Base-by-base conservation (phyloP, 2,329 filamentous ascomycete genomes). In the Penicillium decumbens region DNA sequence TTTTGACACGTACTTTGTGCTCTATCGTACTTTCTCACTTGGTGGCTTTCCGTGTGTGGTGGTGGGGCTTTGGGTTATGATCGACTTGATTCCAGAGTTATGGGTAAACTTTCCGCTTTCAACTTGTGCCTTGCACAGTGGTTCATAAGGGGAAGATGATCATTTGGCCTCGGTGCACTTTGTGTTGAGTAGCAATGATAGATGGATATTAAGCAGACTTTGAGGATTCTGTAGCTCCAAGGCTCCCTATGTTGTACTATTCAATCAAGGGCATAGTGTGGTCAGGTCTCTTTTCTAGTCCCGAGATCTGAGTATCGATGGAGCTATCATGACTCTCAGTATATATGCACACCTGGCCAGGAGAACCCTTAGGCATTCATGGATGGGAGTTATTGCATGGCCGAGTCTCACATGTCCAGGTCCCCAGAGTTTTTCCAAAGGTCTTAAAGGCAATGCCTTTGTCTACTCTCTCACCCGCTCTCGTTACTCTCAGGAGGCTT, bases 1-100 rank as follows among this genome's bases (percentile, higher is more conserved):
- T 37, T 24, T 56, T 54, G 51, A 54, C 47, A 51, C 43, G 54
- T 56, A 51, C 54, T 52, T 56, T 48, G 30, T 35, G 23, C 45
- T 6, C 24, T 44, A 35, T 50, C 32, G 54, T 55, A 59, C 56
- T 59, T 44, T 55, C 12, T 41, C 10, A 8, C 27, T 10, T 28
- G 27, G 27, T 2, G 8, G 13, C 40, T 49, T 32, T 44, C 46
- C 54, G 49, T 47, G 45, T 49, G 49, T 45, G 51, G 3, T 45
- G 51, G 3, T 6, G 46, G 30, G 41, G 15, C 41, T 51, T 41
- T 43, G 27, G 42, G 38, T 37, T 37, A 4, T 37, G 38, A 40
- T 40, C 38, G 9, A 12, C 38, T 27, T 40, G 38, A 20, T 40
- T 40, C 23, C 38, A 40, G 20, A 27, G 38, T 40, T 23, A 40